phyloP scores from a whole-genome alignment of 2,329 filamentous ascomycete species.

The Beauveria bassiana region DNA sequence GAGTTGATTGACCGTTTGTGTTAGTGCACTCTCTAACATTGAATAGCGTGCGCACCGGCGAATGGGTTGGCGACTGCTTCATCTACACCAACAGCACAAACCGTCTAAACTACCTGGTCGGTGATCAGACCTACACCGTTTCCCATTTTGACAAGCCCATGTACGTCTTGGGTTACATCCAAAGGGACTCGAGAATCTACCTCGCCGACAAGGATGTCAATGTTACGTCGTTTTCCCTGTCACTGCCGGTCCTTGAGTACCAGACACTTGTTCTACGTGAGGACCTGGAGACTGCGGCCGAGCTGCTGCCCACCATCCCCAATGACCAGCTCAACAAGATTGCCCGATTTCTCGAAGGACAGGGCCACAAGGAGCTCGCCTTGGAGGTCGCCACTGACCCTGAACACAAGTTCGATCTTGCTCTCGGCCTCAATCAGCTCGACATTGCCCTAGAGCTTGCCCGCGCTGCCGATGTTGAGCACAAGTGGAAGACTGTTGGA shows the following conservation, averaged over 20 bases:
- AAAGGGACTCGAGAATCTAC: slow-evolving; percentile 91
- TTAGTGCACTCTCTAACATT: slow-evolving; percentile 17
- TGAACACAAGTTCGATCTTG: slow-evolving; percentile 94
- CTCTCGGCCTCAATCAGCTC: slow-evolving; percentile 73
- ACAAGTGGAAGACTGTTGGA: slow-evolving; percentile 97
- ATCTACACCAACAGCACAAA: slow-evolving; percentile 98
- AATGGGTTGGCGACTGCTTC: slow-evolving; percentile 98
- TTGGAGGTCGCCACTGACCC: slow-evolving; percentile 89
- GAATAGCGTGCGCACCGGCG: slow-evolving; percentile 74
- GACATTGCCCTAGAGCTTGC: slow-evolving; percentile 82
- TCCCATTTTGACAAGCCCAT: slow-evolving; percentile 93
- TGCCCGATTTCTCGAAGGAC: slow-evolving; percentile 91
- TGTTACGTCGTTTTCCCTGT: slow-evolving; percentile 83
- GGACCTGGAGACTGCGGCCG: slow-evolving; percentile 84
- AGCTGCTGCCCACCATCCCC: slow-evolving; percentile 76
- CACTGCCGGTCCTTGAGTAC: slow-evolving; percentile 89
- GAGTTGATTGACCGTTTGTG: slow-evolving; percentile 19
- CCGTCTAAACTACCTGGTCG: slow-evolving; percentile 93
- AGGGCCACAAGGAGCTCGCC: slow-evolving; percentile 93
- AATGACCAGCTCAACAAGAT: slow-evolving; percentile 97
- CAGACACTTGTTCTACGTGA: slow-evolving; percentile 91
- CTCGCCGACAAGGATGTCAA: slow-evolving; percentile 92
- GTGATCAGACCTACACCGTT: slow-evolving; percentile 95
- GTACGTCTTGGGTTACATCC: slow-evolving; percentile 93
- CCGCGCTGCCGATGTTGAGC: slow-evolving; percentile 74